These are phyloP conservation scores for Umbelopsis isabellina DNA, from an alignment of 192 early-diverging fungal species.

Conservation along the genomic window DNA sequence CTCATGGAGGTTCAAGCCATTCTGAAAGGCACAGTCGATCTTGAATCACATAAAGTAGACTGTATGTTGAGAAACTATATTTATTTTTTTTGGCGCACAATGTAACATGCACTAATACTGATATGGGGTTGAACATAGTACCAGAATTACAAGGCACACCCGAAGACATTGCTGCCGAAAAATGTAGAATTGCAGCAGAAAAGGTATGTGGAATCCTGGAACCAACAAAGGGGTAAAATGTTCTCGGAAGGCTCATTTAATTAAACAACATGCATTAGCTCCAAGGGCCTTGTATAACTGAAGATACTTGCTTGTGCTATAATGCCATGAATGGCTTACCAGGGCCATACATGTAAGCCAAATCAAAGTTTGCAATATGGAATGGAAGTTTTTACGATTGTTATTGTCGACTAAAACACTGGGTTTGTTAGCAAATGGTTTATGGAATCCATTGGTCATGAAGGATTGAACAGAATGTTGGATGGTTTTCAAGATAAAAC, in stretches of 20 bases:
- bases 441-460: constrained; percentile 75
- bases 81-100: neutral
- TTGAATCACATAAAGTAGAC: constrained; percentile 75
- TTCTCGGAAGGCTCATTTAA: neutral
- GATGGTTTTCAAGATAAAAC: constrained; percentile 86
- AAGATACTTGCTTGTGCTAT: constrained; percentile 95
- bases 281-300: constrained; percentile 80
- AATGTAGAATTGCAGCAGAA: constrained; percentile 77
- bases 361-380: neutral
- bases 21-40: constrained; percentile 63
- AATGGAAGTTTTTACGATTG: neutral
- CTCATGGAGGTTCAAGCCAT: constrained; percentile 87
- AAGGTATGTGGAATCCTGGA: constrained; percentile 37
- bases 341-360: constrained; percentile 79
- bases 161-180: constrained; percentile 74
- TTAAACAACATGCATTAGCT: constrained; percentile 44
- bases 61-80: constrained; percentile 39
- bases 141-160: constrained; percentile 93
- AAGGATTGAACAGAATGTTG: constrained; percentile 84
- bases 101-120: too few species aligned
- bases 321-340: constrained; percentile 92
- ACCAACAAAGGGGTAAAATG: neutral
- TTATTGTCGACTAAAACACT: neutral
- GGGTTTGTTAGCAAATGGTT: constrained; percentile 87
- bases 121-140: constrained; percentile 44